Evolutionary conservation across 768 basidiomycete genomes (phyloP).

Genomic region (Leccinum imitatum): DNA sequence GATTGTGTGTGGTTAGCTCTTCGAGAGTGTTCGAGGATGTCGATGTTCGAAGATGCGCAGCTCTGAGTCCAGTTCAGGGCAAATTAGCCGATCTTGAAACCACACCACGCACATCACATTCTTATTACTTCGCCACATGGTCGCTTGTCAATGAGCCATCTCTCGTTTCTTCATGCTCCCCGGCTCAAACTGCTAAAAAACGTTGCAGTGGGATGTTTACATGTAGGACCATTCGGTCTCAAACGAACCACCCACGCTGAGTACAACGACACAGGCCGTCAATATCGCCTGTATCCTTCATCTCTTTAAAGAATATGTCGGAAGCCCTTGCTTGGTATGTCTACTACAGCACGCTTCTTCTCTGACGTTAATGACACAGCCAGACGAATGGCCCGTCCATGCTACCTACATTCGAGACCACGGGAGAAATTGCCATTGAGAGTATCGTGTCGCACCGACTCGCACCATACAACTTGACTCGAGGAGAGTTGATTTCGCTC

Average conservation of each 20-base stretch:
- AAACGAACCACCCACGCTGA: conserved; percentile 2
- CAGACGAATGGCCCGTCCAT: conserved; percentile 78
- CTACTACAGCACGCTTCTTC: conserved; percentile 1
- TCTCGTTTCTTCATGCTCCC: conserved; percentile 15
- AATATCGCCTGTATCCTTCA: conserved; percentile 61
- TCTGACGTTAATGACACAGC: not conserved
- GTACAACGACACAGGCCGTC: conserved; percentile 41
- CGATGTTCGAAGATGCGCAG: not conserved
- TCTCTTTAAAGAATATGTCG: conserved; percentile 62
- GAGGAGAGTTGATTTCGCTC: conserved; percentile 78
- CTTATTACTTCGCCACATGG: not conserved
- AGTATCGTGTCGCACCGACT: conserved; percentile 55
- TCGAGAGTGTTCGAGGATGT: not conserved
- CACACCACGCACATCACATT: not conserved
- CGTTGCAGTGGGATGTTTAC: conserved; percentile 27
- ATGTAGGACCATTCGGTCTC: conserved; percentile 20
- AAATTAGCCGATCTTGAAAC: not conserved
- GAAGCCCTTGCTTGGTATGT: conserved; percentile 51
- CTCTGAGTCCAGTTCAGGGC: not conserved
- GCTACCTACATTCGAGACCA: conserved; percentile 67
- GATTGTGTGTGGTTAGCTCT: not conserved
- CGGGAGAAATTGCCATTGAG: conserved; percentile 65
- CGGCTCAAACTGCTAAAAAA: conserved; percentile 20
- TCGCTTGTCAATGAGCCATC: conserved; percentile 13
- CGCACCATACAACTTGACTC: conserved; percentile 47